Percentiles rank a stretch among this genome's conserved stretches.
These are phyloP conservation scores for Gossypium longicalyx DNA, from an alignment of 345 rosid species.

Conservation along the genomic window DNA sequence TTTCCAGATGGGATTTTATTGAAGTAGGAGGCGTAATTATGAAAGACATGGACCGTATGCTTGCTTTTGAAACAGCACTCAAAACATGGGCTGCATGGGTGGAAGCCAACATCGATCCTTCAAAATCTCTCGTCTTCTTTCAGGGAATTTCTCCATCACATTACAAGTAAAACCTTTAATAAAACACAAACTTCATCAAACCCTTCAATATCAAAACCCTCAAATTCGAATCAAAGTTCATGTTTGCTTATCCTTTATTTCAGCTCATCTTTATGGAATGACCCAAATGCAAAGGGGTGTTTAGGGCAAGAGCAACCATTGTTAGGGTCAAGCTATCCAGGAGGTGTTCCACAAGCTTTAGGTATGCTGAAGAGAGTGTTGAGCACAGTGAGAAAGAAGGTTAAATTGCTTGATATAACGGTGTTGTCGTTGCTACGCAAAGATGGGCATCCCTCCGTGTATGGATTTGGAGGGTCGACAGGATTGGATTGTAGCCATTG, in stretches of 20 bases:
- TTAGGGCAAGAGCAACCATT: constrained; percentile 39
- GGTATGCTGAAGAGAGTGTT: constrained; percentile 53
- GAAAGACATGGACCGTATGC: constrained; percentile 76
- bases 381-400: constrained; percentile 37
- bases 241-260: background rate
- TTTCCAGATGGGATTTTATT: constrained; percentile 66
- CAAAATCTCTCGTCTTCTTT: constrained; percentile 53
- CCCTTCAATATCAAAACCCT: background rate
- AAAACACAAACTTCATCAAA: background rate
- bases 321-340: constrained; percentile 37
- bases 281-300: constrained; percentile 54
- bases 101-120: constrained; percentile 49
- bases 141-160: constrained; percentile 90
- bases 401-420: constrained; percentile 64
- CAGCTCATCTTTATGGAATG: constrained; percentile 62
- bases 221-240: background rate
- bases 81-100: constrained; percentile 80
- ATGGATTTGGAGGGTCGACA: constrained; percentile 45
- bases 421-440: constrained; percentile 67
- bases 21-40: constrained; percentile 36
- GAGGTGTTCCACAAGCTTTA: constrained; percentile 51
- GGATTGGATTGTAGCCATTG: constrained; percentile 89
- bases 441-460: constrained; percentile 86
- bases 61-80: constrained; percentile 64
- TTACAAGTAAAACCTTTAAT: constrained; percentile 48